Percentiles rank a stretch among this genome's conserved stretches.
Conservation (phyloP, 768 basidiomycete species). For the Leccinum pellstonianum region DNA sequence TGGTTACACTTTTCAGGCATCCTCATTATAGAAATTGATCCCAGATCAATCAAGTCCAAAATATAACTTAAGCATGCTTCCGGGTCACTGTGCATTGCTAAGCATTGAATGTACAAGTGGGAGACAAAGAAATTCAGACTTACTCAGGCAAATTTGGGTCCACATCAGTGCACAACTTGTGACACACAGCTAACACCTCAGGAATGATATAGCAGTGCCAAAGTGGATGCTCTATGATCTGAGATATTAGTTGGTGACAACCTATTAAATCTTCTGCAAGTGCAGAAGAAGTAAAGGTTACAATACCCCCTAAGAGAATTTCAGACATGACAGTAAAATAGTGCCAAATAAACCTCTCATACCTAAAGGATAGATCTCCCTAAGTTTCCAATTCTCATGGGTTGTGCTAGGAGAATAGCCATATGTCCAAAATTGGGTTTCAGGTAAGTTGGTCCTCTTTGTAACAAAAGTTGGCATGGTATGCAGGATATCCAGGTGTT, state of each 20-base stretch:
- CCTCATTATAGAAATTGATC: conserved; percentile 52
- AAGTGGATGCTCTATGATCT: conserved; percentile 57
- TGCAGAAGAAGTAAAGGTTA: conserved; percentile 66
- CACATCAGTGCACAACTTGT: conserved; percentile 13
- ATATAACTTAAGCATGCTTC: conserved; percentile 20
- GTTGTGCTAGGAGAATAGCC: conserved; percentile 58
- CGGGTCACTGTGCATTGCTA: neutral
- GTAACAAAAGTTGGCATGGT: conserved; percentile 49
- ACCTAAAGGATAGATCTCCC: conserved; percentile 71
- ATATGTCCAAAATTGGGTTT: conserved; percentile 64
- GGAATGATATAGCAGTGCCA: conserved; percentile 73
- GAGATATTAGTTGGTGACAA: conserved; percentile 46
- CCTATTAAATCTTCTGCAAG: conserved; percentile 53
- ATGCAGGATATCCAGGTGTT: conserved; percentile 49
- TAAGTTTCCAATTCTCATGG: conserved; percentile 57
- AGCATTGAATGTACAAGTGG: neutral
- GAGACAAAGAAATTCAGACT: neutral
- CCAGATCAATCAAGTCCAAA: conserved; percentile 44
- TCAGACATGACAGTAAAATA: neutral
- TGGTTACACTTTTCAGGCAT: conserved; percentile 40
- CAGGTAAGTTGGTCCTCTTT: conserved; percentile 42
- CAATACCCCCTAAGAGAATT: conserved; percentile 57
- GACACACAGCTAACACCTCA: conserved; percentile 52
- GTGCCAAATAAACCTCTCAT: conserved; percentile 15
- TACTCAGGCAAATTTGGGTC: conserved; percentile 3